phyloP scores from a whole-genome alignment of 305 asterid genomes.

The Fraxinus xanthoxyloides region DNA sequence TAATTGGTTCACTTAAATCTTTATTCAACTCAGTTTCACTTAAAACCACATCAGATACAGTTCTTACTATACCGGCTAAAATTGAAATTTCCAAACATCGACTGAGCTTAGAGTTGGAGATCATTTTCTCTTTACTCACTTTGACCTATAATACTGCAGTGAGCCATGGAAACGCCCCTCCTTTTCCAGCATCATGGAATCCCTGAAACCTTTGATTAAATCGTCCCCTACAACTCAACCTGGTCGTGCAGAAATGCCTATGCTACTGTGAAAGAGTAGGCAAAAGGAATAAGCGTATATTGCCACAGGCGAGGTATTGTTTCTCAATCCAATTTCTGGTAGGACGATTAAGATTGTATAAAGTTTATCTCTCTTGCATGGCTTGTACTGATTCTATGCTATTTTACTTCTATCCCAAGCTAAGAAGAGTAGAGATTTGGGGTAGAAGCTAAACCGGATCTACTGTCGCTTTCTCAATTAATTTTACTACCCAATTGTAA shows the following conservation, averaged over 20 bases:
- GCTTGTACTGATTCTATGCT: neutral
- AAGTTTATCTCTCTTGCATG: neutral
- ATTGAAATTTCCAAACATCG: constrained; percentile 12
- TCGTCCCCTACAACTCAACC: constrained; percentile 30
- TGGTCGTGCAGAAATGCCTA: constrained; percentile 29
- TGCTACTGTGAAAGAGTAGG: constrained; percentile 26
- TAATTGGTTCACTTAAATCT: neutral
- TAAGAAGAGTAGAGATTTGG: neutral
- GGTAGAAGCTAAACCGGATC: neutral
- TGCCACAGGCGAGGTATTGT: constrained; percentile 11
- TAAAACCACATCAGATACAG: neutral
- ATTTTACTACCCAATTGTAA: neutral
- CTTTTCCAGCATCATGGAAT: constrained; percentile 49
- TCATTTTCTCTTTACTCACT: constrained; percentile 14
- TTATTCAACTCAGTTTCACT: neutral
- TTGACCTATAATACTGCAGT: constrained; percentile 33
- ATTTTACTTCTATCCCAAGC: neutral
- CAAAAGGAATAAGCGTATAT: constrained; percentile 10
- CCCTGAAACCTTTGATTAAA: constrained; percentile 43
- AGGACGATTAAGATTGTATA: neutral
- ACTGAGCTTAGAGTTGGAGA: neutral
- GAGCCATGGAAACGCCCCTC: constrained; percentile 62
- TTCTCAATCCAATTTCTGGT: neutral
- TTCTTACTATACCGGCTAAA: neutral
- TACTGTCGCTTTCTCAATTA: neutral